Evolutionary conservation across 2,329 filamentous ascomycete genomes (phyloP).

Genomic region (Pseudogymnoascus destructans): DNA sequence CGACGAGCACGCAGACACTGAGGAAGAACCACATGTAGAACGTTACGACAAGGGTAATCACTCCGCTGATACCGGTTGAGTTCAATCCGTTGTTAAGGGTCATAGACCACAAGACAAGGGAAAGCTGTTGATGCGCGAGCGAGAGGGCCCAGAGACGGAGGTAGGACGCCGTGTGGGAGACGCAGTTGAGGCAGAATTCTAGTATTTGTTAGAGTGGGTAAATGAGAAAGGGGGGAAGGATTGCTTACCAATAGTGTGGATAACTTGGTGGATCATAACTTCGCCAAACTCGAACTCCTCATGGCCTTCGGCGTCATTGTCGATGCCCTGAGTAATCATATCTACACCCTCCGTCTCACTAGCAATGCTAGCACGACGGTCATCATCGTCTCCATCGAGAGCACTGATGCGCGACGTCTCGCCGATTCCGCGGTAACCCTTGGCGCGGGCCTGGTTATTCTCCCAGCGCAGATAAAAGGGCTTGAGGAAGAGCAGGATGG

Average conservation of each 20-base stretch:
- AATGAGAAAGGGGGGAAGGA: background rate
- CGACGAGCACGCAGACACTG: conserved; percentile 65
- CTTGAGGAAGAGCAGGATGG: conserved; percentile 85
- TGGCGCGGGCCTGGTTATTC: conserved; percentile 74
- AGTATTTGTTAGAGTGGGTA: conserved; percentile 23
- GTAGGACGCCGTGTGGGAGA: conserved; percentile 97
- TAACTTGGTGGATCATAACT: conserved; percentile 97
- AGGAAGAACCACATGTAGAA: conserved; percentile 89
- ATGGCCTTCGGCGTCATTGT: conserved; percentile 61
- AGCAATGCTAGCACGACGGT: conserved; percentile 50
- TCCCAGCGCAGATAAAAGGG: conserved; percentile 90
- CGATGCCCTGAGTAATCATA: conserved; percentile 78
- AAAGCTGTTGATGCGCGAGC: conserved; percentile 94
- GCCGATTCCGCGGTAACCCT: conserved; percentile 86
- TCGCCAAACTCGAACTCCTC: conserved; percentile 97
- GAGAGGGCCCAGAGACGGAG: conserved; percentile 96
- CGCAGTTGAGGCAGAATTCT: conserved; percentile 99
- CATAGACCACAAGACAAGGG: conserved; percentile 93
- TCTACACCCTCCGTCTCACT: conserved; percentile 72
- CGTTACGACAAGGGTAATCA: conserved; percentile 66
- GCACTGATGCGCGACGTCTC: conserved; percentile 81
- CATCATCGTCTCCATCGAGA: conserved; percentile 74
- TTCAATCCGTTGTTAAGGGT: conserved; percentile 68
- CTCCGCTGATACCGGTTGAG: conserved; percentile 51
- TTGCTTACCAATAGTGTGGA: conserved; percentile 85